Evolutionary conservation across 2,329 filamentous ascomycete genomes (phyloP), one percentile per base, ranked within the genome.

Genomic region (Beauveria medogensis): DNA sequence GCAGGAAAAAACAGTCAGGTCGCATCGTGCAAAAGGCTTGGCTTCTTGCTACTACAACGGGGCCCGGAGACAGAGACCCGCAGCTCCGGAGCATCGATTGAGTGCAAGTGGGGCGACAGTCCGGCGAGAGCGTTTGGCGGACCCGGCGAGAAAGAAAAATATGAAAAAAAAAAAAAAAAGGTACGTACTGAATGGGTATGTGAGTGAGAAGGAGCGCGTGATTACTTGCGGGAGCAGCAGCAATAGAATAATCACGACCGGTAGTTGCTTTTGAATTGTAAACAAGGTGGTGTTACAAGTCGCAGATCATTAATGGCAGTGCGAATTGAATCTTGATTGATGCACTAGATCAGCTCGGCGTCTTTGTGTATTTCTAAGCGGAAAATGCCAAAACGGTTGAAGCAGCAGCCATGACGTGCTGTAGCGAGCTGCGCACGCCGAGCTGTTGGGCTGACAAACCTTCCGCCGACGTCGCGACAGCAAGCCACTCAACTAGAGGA

Each of bases 21-120:
- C 50, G 51, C 51, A 41, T 41, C 50, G 34, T 28, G 16, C 18
- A 46, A 41, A 26, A 43, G 41, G n/a, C 26, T 56, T 56, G 43
- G 41, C 30, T 28, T 41, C 22, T 41, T 43, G 20, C 7, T 28
- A 8, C 20, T 30, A 24, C 20, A 3, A 37, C 16, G 12, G 28
- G 44, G n/a, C 14, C 48, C 57, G 47, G 56, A 34, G 47, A 8
- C 55, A 34, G n/a, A 41, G 57, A 53, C 48, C 57, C 57, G 40
- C 57, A 52, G 57, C 30, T 53, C 57, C 57, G 57, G 57, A 59
- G 48, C 48, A 30, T 52, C 48, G 47, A 59, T 47, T n/a, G n/a
- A 43, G 22, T 34, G 7, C 20, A 50, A 22, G 47, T 59, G 56
- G 56, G 56, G 34, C 56, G 34, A 44, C 34, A n/a, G 37, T 44